Evolutionary conservation across 164 flowering plant genomes (phyloP).

Genomic region (Annona squamosa): DNA sequence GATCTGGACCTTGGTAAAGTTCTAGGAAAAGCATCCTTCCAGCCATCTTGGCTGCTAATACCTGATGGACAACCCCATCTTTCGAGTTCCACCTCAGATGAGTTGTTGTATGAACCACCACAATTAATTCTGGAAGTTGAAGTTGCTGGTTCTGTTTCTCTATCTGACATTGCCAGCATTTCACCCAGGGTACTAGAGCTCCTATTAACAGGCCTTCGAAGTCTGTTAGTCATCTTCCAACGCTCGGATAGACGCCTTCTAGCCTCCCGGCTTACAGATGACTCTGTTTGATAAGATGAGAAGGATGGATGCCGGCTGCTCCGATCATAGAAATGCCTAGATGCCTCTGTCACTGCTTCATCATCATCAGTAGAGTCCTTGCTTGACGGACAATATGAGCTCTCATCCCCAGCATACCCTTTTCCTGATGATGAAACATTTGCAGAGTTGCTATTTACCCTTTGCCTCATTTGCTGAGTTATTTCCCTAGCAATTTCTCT

Average conservation of each 20-base stretch:
- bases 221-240: conserved; percentile 57
- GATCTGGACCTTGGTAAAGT: conserved; percentile 42
- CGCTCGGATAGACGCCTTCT: conserved; percentile 80
- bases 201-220: conserved; percentile 30
- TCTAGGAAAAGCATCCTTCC: conserved; percentile 47
- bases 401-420: conserved; percentile 64
- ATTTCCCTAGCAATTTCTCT: conserved; percentile 59
- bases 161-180: conserved; percentile 68
- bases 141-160: conserved; percentile 20
- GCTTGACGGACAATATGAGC: conserved; percentile 44
- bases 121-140: conserved; percentile 14
- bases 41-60: conserved; percentile 80
- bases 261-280: conserved; percentile 70
- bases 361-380: conserved; percentile 49
- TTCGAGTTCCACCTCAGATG: conserved; percentile 15
- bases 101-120: conserved; percentile 19
- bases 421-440: conserved; percentile 23
- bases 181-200: conserved; percentile 72
- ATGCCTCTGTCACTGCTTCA: conserved; percentile 24
- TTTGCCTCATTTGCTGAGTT: conserved; percentile 26
- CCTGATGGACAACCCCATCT: conserved; percentile 44
- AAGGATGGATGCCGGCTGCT: conserved; percentile 19
- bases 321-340: conserved; percentile 23
- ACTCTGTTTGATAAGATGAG: conserved; percentile 37
- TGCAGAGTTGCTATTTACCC: conserved; percentile 18